Conservation (phyloP, 108 stramenopile genomes). For the Thalassiosira profunda region DNA sequence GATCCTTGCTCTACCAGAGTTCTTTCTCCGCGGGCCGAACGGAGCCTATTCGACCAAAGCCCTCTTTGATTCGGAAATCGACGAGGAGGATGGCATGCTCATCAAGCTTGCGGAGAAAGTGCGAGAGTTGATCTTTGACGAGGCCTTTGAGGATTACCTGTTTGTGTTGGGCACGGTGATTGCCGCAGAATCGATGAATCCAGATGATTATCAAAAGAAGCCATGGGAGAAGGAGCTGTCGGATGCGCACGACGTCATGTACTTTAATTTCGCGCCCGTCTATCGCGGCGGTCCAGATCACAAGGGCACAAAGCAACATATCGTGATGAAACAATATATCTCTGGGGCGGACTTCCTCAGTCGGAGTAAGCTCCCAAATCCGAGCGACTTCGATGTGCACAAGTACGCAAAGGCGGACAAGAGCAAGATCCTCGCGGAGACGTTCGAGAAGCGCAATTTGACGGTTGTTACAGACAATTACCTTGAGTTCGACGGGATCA, state of each 20-base stretch:
- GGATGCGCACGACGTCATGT: conserved; percentile 28
- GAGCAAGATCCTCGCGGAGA: conserved; percentile 8
- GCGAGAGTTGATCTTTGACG: conserved; percentile 28
- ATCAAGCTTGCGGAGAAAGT: conserved; percentile 18
- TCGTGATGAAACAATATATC: conserved; percentile 39
- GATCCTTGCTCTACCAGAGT: conserved; percentile 48
- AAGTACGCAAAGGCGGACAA: conserved; percentile 17
- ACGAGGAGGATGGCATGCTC: conserved; percentile 24
- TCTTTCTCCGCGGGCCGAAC: conserved; percentile 37
- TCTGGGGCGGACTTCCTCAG: conserved; percentile 37
- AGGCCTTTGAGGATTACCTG: conserved; percentile 34
- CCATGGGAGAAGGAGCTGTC: too few relatives aligned
- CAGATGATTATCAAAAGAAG: conserved; percentile 1
- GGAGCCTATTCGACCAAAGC: conserved; percentile 41
- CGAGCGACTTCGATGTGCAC: conserved; percentile 16
- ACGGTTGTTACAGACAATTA: conserved; percentile 34
- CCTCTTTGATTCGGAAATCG: conserved; percentile 18
- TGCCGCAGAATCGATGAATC: conserved; percentile 17
- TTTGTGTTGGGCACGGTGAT: conserved; percentile 50
- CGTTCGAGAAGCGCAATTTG: conserved; percentile 14
- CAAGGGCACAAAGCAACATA: conserved; percentile 12
- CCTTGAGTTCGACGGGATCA: conserved; percentile 32
- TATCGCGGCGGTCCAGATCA: conserved; percentile 21
- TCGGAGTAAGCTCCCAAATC: conserved; percentile 39
- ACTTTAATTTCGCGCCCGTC: conserved; percentile 47